Evolutionary conservation across 257 asterid species (phyloP), one percentile per base, ranked within the genome.

Genomic region (Solanum sejunctum): DNA sequence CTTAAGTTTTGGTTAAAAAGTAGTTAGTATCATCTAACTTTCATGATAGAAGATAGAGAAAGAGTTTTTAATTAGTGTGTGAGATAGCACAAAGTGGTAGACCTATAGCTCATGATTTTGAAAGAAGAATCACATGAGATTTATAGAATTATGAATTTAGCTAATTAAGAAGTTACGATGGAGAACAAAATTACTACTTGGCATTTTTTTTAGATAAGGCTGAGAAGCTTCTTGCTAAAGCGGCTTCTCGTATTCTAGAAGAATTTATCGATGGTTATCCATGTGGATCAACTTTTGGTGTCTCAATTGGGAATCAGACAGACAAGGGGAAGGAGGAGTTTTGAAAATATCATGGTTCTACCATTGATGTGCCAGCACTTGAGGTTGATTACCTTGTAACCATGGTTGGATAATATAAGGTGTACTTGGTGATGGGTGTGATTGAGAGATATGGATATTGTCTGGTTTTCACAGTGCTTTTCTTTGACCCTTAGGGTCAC

Each of bases 261-360:
- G 99, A 98, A 67, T 96, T 96, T 85, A 90, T 96, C 6, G 99
- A 98, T 84, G 99, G 99, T 77, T 96, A 96, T 87, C 99, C 98
- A 11, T 97, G 99, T 51, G 98, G 99, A 49, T 95, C 97, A 69
- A 91, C 84, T 83, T 96, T 93, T 80, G 99, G 99, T 81, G 98
- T 91, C 67, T 84, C 94, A 7, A 93, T 96, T 71, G 99, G 99
- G 63, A 93, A 91, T 80, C 98, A 97, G 36, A 89, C 98, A 12
- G 90, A 94, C 82, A 93, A 96, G 93, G 99, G 99, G 20, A 93
- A 89, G 88, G 99, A 95, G 87, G 98, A 96, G 23, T 96, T 96
- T 75, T 91, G 97, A 7, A 96, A 91, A 84, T 96, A 93, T 87
- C 97, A 92, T 77, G 94, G 97, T 88, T 86, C 99, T 36, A 98